Conservation (phyloP, 805 yeast species). For the Nakazawaea siamensis region DNA sequence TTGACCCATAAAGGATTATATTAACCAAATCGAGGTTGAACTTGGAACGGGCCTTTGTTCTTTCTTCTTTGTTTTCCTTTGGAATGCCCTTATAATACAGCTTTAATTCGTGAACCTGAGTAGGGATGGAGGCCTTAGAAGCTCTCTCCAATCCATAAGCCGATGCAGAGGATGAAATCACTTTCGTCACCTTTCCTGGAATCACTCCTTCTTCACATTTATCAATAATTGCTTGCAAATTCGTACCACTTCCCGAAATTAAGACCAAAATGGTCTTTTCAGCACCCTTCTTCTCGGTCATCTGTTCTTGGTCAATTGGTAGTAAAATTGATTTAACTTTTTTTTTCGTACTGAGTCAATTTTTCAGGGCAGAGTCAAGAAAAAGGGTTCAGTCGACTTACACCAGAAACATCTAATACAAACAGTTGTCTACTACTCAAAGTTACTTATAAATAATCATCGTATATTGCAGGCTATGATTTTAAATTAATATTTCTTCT, state of each 20-base stretch:
- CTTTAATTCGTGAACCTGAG: slow-evolving; percentile 63
- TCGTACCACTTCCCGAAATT: slow-evolving; percentile 95
- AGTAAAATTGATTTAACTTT: too few relatives aligned
- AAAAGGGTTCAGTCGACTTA: too few relatives aligned
- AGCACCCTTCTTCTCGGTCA: not conserved
- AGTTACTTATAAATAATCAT: too few relatives aligned
- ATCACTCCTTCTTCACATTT: slow-evolving; percentile 35
- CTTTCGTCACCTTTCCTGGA: slow-evolving; percentile 53
- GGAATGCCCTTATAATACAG: slow-evolving; percentile 68
- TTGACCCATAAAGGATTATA: slow-evolving; percentile 44
- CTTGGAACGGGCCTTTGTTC: slow-evolving; percentile 53
- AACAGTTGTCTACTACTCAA: too few relatives aligned
- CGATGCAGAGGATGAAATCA: slow-evolving; percentile 75
- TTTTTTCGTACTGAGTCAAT: not conserved
- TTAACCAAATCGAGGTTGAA: slow-evolving; percentile 78
- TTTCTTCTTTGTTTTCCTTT: slow-evolving; percentile 51
- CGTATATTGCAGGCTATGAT: too few relatives aligned
- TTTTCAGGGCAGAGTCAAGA: too few relatives aligned
- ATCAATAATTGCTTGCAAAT: slow-evolving; percentile 89
- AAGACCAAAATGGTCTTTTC: slow-evolving; percentile 49
- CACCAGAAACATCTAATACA: too few relatives aligned
- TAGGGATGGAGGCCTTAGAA: slow-evolving; percentile 55
- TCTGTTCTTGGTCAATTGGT: too few relatives aligned
- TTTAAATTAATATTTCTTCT: too few relatives aligned
- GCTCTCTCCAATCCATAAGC: slow-evolving; percentile 90